phyloP scores from a whole-genome alignment of 306 rosid species.

The Carpinus viminea region DNA sequence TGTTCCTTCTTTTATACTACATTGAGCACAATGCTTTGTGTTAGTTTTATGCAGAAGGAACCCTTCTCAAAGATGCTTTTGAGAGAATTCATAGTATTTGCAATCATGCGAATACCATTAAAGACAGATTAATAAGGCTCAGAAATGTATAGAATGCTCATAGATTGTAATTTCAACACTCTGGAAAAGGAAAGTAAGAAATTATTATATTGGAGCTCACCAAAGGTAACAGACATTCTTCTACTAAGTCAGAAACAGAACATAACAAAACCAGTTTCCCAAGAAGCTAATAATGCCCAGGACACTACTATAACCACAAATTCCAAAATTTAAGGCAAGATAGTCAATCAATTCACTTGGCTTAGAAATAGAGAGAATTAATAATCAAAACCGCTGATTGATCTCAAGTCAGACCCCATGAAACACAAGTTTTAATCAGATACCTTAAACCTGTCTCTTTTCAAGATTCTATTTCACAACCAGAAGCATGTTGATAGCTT shows the following conservation, averaged over 20 bases:
- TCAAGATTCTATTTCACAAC: not conserved
- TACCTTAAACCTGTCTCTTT: not conserved
- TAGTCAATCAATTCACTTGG: not conserved
- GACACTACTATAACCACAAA: not conserved
- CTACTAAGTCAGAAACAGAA: not conserved
- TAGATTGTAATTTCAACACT: not conserved
- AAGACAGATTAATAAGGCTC: not conserved
- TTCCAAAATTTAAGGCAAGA: not conserved
- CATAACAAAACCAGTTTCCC: not conserved
- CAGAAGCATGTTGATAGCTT: not conserved
- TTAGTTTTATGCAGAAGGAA: conserved; percentile 19
- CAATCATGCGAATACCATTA: not conserved
- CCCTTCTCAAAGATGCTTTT: not conserved
- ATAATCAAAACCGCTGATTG: not conserved
- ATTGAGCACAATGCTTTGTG: conserved; percentile 18
- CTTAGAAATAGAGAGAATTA: not conserved
- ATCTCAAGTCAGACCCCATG: not conserved
- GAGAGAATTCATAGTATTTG: conserved; percentile 6
- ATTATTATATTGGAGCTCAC: not conserved
- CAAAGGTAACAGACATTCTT: not conserved
- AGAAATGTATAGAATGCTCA: not conserved
- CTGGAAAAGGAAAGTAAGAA: not conserved
- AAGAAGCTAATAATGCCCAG: not conserved
- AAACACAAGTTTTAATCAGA: conserved; percentile 6
- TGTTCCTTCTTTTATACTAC: conserved; percentile 86